Evolutionary conservation across 2,329 filamentous ascomycete genomes (phyloP).

Genomic region (Gyromitra esculenta): DNA sequence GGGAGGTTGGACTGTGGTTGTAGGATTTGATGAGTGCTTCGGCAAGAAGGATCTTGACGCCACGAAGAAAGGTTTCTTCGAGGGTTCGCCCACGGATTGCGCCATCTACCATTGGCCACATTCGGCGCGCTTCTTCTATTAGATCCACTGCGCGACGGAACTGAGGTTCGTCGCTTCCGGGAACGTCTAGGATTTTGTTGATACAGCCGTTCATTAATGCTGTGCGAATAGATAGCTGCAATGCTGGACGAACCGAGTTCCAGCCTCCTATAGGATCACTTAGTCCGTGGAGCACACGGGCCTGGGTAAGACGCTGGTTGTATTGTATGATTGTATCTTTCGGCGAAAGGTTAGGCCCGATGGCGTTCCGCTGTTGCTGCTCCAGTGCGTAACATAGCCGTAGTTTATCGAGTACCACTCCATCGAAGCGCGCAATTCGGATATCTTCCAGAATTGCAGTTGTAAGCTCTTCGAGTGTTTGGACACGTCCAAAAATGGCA

Average conservation of each 20-base stretch:
- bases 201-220: conserved; percentile 43
- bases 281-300: conserved; percentile 7
- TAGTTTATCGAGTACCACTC: conserved; percentile 52
- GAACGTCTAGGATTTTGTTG: conserved; percentile 13
- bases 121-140: conserved; percentile 49
- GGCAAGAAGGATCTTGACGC: conserved; percentile 54
- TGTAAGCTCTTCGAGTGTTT: conserved; percentile 57
- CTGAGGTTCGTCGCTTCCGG: conserved; percentile 46
- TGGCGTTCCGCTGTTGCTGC: conserved; percentile 56
- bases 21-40: conserved; percentile 50
- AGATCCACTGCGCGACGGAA: conserved; percentile 50
- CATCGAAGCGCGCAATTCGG: conserved; percentile 55
- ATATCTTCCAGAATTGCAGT: conserved; percentile 56
- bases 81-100: conserved; percentile 56
- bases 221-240: conserved; percentile 56
- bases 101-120: conserved; percentile 52
- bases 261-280: conserved; percentile 46
- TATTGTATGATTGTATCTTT: conserved; percentile 56
- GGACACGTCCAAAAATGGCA: conserved; percentile 56
- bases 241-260: conserved; percentile 56
- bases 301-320: conserved; percentile 52
- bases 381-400: conserved; percentile 56
- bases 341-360: conserved; percentile 54
- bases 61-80: conserved; percentile 56
- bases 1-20: conserved; percentile 40